Evolutionary conservation across 2,329 filamentous ascomycete genomes (phyloP), one percentile per base, ranked within the genome.

Genomic region (Hypoxylon sp.): DNA sequence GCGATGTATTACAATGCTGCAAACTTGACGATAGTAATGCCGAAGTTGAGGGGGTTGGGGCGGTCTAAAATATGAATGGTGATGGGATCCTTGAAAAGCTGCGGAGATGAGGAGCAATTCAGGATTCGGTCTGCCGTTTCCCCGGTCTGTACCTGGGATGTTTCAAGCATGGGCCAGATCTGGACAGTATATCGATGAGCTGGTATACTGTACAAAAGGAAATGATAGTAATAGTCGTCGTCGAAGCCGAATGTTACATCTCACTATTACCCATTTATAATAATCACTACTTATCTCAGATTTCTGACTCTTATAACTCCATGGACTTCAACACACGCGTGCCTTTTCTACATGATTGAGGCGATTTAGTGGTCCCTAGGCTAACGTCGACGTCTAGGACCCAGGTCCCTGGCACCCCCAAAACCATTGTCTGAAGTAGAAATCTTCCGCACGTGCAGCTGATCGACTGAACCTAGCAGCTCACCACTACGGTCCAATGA

Each of bases 401-500:
- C 57, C 51, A 61, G 37, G 19, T 52, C 37, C 52, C 7, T 42
- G 62, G 46, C 13, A 52, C 35, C 44, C 15, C 24, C 2, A 7
- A 19, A 15, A 17, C 6, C 3, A 5, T 48, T 46, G 17, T 7
- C 17, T 32, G 21, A 46, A 58, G 27, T 44, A 27, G 54, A 67
- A 54, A 55, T 46, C 44, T 53, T 66, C 62, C 59, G 57, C 57
- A 37, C 46, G 15, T 65, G 57, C 54, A 65, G 50, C 56, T 27
- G 13, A 17, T 31, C 7, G 48, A 54, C 46, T 50, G 13, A 44
- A 32, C 46, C 56, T 19, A n/a, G 19, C 32, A 65, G 46, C 44
- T 46, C 32, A 59, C 37, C 1, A 10, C n/a, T 6, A 65, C 39
- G 17, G 21, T 15, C 68, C 68, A 70, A 70, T 70, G 6, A 58